Evolutionary conservation across 1,284 basidiomycete genomes (phyloP).

Genomic region (Sanghuangporus sanghuang): DNA sequence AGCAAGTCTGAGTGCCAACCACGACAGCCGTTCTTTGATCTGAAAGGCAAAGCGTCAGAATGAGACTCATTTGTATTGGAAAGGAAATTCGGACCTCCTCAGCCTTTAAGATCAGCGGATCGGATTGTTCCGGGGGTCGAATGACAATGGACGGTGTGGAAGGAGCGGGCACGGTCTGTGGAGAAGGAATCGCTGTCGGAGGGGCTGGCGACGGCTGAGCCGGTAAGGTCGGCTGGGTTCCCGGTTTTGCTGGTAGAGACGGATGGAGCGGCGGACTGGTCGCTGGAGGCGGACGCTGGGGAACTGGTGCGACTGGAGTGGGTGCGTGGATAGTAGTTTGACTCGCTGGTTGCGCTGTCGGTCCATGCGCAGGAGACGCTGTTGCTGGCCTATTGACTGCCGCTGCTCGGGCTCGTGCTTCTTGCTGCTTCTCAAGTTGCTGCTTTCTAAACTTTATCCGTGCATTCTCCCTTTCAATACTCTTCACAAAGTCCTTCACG

Average conservation of each 20-base stretch:
- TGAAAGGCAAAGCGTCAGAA: constrained; percentile 26
- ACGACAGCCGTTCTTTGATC: constrained; percentile 69
- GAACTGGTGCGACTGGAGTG: constrained; percentile 15
- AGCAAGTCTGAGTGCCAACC: constrained; percentile 73
- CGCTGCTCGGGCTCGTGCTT: constrained; percentile 36
- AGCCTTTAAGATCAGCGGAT: constrained; percentile 48
- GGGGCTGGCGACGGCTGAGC: constrained; percentile 19
- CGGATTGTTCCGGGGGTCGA: constrained; percentile 28
- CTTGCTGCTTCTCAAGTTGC: constrained; percentile 40
- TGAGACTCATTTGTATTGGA: neutral
- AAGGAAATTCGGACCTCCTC: constrained; percentile 49
- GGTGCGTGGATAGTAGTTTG: constrained; percentile 11
- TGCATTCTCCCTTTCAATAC: constrained; percentile 60
- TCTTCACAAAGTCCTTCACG: constrained; percentile 66
- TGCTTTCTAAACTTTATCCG: constrained; percentile 58
- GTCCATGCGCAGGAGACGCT: constrained; percentile 21
- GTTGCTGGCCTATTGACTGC: constrained; percentile 25
- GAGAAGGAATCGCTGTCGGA: constrained; percentile 9
- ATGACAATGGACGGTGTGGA: constrained; percentile 24
- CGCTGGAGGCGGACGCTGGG: constrained; percentile 19
- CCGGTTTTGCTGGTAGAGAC: constrained; percentile 50
- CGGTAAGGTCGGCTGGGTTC: constrained; percentile 26
- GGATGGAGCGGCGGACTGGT: constrained; percentile 51
- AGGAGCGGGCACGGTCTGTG: constrained; percentile 20
- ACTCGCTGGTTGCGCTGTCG: constrained; percentile 7